Base-by-base conservation (phyloP, 2,329 filamentous ascomycete genomes). In the Pseudocercospora vitis region DNA sequence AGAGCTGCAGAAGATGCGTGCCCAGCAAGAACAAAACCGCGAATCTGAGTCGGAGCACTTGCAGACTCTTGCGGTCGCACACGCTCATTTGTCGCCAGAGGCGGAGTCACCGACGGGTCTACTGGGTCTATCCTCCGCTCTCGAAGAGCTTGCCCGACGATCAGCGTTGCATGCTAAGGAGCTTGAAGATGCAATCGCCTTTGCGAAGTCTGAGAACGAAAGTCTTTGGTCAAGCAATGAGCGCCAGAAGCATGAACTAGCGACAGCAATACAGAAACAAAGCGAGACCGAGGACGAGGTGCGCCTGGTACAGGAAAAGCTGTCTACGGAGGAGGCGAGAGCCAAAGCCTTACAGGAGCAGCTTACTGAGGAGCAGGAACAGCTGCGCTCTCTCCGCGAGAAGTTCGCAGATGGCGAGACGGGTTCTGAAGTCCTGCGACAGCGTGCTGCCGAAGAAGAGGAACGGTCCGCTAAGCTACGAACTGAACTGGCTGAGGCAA, bases 371-470 rank as follows among this genome's bases (percentile, higher is more conserved):
- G 83, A 87, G 55, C 84, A 88, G 32, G 75, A 80, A 11, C 86
- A 94, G 62, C 78, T 95, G 18, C 81, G 79, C 53, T 76, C 81
- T 23, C 74, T 95, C 18, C 83, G 88, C 52, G 76, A 77, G 12
- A 87, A 87, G 68, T 85, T 95, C 66, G 83, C 87, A 1, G 87
- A 91, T 59, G 91, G 89, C 12, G 89, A 94, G 70, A 91, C 85
- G 2, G 90, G 90, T 4, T 91, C 89, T 0, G 89, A 91, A 70
- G 84, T 83, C 23, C 74, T 96, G 50, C 84, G 88, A 51, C 86
- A 86, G 70, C 82, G 85, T 50, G 78, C 95, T 3, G 83, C 86
- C 35, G 87, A 89, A 53, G 86, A 91, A 64, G 89, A 95, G 70
- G 78, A 76, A 53, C 88, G 84, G 69, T 81, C 89, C 3, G 80